Evolutionary conservation across 2,329 filamentous ascomycete species (phyloP).

Genomic region (Orbilia javanica): DNA sequence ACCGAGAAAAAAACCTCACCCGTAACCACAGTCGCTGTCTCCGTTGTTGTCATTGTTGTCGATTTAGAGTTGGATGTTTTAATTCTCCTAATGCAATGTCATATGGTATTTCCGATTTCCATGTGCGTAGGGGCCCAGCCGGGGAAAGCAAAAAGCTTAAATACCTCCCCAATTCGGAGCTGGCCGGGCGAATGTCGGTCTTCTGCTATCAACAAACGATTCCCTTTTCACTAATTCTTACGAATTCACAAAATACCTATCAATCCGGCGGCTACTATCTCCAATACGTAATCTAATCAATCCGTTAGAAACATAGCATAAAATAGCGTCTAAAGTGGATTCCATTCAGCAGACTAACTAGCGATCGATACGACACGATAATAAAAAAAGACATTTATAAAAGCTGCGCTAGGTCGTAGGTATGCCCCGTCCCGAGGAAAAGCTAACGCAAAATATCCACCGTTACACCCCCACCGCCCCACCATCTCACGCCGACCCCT

Average conservation of each 20-base stretch:
- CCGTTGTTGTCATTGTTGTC: slow-evolving; percentile 12
- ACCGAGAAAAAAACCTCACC: not conserved
- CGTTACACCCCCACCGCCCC: not conserved
- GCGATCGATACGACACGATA: not conserved
- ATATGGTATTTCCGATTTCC: not conserved
- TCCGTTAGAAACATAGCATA: not conserved
- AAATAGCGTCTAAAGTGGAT: slow-evolving; percentile 20
- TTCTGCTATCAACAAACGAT: slow-evolving; percentile 29
- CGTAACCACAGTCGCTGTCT: slow-evolving; percentile 5
- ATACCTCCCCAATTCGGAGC: slow-evolving; percentile 37
- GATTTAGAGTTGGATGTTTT: slow-evolving; percentile 6
- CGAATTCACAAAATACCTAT: not conserved
- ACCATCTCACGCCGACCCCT: not conserved
- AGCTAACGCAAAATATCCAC: slow-evolving; percentile 17
- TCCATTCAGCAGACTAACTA: not conserved
- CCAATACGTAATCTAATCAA: slow-evolving; percentile 13
- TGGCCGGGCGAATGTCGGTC: slow-evolving; percentile 33
- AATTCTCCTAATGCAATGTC: not conserved
- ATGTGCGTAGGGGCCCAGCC: no score
- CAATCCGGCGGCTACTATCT: slow-evolving; percentile 27
- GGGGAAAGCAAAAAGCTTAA: slow-evolving; percentile 22
- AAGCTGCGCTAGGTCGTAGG: slow-evolving; percentile 1
- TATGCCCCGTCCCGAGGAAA: not conserved
- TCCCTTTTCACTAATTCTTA: not conserved
- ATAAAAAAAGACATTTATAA: not conserved